Percentiles rank a stretch among this genome's conserved stretches.
Evolutionary conservation across 2,329 filamentous ascomycete species (phyloP).

Genomic region (Trichoderma sp.): DNA sequence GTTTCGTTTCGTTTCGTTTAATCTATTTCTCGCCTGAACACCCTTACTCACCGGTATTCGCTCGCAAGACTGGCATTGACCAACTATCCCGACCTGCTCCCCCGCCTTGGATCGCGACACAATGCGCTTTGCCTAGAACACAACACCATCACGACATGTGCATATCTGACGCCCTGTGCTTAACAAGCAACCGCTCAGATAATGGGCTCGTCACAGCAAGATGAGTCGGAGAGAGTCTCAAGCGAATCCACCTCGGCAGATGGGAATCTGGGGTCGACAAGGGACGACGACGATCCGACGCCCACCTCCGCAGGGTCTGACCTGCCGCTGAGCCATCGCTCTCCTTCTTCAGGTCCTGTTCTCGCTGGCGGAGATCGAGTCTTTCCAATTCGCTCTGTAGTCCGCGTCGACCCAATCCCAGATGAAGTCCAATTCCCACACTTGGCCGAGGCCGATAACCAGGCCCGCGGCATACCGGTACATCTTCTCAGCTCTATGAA

Average conservation of each 20-base stretch:
- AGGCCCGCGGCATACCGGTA: slow-evolving; percentile 33
- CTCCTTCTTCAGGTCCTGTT: slow-evolving; percentile 38
- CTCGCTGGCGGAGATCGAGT: slow-evolving; percentile 58
- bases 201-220: slow-evolving; percentile 5
- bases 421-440: slow-evolving; percentile 43
- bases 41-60: neutral
- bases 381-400: slow-evolving; percentile 79
- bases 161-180: neutral
- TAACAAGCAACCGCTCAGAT: neutral
- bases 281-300: neutral
- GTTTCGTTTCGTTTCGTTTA: neutral
- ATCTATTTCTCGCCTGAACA: neutral
- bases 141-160: neutral
- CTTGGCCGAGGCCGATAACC: slow-evolving; percentile 35
- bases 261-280: neutral
- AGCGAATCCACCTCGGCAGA: neutral
- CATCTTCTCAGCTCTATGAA: slow-evolving; percentile 33
- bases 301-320: neutral
- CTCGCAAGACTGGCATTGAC: neutral
- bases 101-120: neutral
- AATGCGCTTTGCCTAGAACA: neutral
- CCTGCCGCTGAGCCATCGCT: neutral
- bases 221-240: neutral
- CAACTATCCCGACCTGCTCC: neutral
- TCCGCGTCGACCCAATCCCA: slow-evolving; percentile 64